Evolutionary conservation across 1,139 yeast genomes (phyloP), one percentile per base, ranked within the genome.

Genomic region (Debaryomyces psychrophilus): DNA sequence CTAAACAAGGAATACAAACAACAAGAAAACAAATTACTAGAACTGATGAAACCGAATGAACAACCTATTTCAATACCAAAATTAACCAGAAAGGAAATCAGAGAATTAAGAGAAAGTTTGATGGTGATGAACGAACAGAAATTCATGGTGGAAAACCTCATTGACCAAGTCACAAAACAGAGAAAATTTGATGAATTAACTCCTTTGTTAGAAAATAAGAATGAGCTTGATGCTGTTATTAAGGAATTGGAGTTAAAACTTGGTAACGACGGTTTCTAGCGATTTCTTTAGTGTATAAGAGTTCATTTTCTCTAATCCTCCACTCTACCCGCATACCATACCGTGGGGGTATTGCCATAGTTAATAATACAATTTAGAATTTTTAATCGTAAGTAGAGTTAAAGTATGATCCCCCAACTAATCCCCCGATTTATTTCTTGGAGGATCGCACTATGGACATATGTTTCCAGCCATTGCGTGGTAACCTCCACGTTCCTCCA

Each of bases 71-170:
- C 46, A 15, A 28, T 18, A 2, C 69, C 77, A 1, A 59, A 62
- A 37, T 53, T 79, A 8, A 69, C 78, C 1, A 76, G 77, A 55
- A 68, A 68, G 41, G 81, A 83, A 54, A 80, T 87, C 4, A 71
- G 88, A 44, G 77, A 76, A 47, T 67, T 79, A 31, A 72, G 95
- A 46, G 95, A 90, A 55, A 86, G 87, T 54, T 65, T 92, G 47
- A 87, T 90, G 85, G 97, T 92, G 11, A 70, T 90, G 65, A 86
- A 86, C 53, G 97, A 92, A 59, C 98, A 92, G 59, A 76, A 76
- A 58, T 90, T 81, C 56, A 65, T 92, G 51, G 83, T 92, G 3
- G 81, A 82, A 47, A 76, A 79, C 20, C 78, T 85, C 76, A 77
- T 87, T 17, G 71, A 74, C 4, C 81, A 77, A 15, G 81, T 85